These are phyloP conservation scores for Leishmania tarentolae DNA, from an alignment of 208 protist genomes.

Conservation along the genomic window DNA sequence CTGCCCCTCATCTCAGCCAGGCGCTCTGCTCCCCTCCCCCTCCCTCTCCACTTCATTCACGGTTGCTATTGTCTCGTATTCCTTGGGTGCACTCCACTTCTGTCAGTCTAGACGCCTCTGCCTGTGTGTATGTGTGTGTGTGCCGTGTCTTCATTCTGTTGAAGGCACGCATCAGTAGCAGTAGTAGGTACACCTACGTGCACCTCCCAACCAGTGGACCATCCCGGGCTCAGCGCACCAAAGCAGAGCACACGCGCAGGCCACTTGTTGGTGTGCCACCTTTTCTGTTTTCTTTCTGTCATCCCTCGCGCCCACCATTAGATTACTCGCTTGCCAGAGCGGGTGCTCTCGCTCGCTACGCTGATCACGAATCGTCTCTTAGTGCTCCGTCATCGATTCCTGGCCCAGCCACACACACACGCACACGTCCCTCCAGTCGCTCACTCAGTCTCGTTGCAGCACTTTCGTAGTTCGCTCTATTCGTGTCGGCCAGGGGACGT, in stretches of 20 bases:
- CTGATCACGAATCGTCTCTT: background rate
- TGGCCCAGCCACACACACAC: background rate
- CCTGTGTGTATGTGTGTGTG: background rate
- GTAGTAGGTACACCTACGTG: background rate
- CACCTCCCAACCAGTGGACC: background rate
- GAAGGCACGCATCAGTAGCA: background rate
- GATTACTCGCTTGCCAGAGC: background rate
- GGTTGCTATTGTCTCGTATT: slow-evolving; percentile 2
- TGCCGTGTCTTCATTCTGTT: background rate
- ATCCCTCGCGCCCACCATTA: background rate
- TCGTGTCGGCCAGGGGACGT: background rate
- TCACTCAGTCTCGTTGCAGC: background rate
- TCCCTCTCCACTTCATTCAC: slow-evolving; percentile 8
- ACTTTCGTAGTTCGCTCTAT: background rate
- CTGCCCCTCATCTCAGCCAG: background rate
- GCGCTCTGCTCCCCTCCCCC: slow-evolving; percentile 5
- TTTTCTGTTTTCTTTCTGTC: background rate
- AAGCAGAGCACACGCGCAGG: too few species aligned
- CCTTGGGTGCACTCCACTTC: background rate
- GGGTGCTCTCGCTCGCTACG: background rate
- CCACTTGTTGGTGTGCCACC: background rate
- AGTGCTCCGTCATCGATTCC: background rate
- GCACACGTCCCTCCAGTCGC: background rate
- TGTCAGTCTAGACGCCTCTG: background rate
- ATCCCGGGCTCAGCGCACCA: too few species aligned